Base-by-base conservation (phyloP, 164 flowering plant genomes). In the Litsea cubeba region DNA sequence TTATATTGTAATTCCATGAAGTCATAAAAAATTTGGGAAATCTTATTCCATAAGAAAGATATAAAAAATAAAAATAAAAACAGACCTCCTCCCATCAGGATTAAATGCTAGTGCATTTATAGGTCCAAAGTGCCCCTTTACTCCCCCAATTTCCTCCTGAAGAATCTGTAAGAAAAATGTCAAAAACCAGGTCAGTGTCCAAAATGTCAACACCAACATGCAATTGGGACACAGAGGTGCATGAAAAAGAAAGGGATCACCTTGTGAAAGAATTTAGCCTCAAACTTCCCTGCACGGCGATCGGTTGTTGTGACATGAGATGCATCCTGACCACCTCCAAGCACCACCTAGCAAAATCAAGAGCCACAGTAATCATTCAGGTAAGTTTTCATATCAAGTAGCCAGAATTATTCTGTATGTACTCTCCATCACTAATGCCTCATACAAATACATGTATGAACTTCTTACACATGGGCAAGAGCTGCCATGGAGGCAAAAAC, bases 321-420 rank as follows among this genome's bases (percentile, higher is more conserved):
- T 78, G 98, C 98, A 79, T 93, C 97, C 77, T 95, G 99, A 80
- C 99, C 99, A 82, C 99, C 99, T 71, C 99, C 99, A 77, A 93
- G 87, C 70, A 93, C 98, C 79, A 93, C 96, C 99, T 95, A 35
- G 69, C 17, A 66, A 66, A 66, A 28, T 3, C 15, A 30, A 30
- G 28, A 54, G 60, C 60, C 60, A 54, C 60, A 54, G 60, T 15
- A 15, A 54, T 54, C 46, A 40, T 40, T 40, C 46, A 40, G 46
- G 10, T 2, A 20, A 54, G 60, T 14, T 54, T 15, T 54, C n/a
- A 12, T 54, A 54, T 54, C n/a, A 54, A 54, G 60, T 17, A 40
- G 46, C 46, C 10, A 40, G 46, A 40, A 40, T 40, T 40, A 40
- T 40, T 40, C 46, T 40, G 46, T 40, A 40, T 40, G 46, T 40